A percentile compares a stretch with the other conserved stretches of the same genome.
These are phyloP conservation scores for Aspergillus sclerotioniger DNA, from an alignment of 495 filamentous ascomycete species.

Conservation along the genomic window DNA sequence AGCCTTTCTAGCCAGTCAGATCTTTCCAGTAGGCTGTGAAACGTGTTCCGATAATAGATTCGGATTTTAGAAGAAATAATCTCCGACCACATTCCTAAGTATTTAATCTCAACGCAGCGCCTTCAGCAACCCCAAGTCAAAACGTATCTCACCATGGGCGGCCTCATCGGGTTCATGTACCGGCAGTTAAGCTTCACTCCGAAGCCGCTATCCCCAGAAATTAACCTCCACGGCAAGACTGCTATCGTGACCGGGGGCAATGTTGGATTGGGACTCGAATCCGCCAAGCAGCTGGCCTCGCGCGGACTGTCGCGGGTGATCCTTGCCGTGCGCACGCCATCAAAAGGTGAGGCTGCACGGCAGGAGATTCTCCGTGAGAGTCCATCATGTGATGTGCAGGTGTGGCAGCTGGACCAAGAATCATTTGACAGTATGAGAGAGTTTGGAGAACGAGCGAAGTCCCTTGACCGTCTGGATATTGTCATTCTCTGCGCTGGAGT, in stretches of 20 bases:
- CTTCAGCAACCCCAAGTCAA: too few species aligned
- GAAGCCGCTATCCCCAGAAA: background rate
- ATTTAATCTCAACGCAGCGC: too few species aligned
- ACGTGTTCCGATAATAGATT: too few species aligned
- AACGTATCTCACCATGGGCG: background rate
- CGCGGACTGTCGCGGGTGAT: slow-evolving; percentile 3
- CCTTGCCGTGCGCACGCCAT: slow-evolving; percentile 1
- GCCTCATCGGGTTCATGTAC: slow-evolving; percentile 1
- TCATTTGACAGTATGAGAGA: slow-evolving; percentile 6
- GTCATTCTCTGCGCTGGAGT: slow-evolving; percentile 10
- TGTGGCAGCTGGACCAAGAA: slow-evolving; percentile 10
- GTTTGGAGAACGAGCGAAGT: slow-evolving; percentile 3
- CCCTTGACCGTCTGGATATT: slow-evolving; percentile 7
- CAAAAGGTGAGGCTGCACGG: slow-evolving; percentile 8
- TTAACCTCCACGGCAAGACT: slow-evolving; percentile 10
- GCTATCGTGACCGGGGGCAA: slow-evolving; percentile 12
- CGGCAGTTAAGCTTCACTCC: slow-evolving; percentile 1
- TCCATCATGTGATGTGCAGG: background rate
- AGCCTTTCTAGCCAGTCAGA: too few species aligned
- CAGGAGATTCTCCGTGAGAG: slow-evolving; percentile 2
- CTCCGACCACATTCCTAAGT: too few species aligned
- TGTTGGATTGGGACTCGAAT: slow-evolving; percentile 11
- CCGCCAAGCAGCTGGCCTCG: slow-evolving; percentile 7
- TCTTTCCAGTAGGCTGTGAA: too few species aligned
- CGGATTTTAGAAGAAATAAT: too few species aligned